phyloP scores from a whole-genome alignment of 2,329 filamentous ascomycete genomes.

The Talaromyces sp. region DNA sequence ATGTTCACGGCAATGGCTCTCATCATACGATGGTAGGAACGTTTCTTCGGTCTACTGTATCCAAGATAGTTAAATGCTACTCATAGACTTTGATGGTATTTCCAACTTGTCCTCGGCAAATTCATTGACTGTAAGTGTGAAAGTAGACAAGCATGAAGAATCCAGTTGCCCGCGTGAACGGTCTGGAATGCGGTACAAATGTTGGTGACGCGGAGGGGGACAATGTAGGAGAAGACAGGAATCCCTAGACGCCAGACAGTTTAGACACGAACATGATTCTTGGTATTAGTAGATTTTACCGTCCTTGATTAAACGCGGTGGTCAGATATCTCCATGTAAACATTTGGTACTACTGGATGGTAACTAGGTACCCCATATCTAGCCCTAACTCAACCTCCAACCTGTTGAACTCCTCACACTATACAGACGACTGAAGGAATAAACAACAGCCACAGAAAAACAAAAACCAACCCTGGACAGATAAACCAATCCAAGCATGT shows the following conservation, averaged over 20 bases:
- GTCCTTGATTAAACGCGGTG: not conserved
- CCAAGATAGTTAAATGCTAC: no score
- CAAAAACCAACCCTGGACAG: not conserved
- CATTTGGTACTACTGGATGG: no score
- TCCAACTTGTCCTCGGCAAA: no score
- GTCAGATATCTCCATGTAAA: not conserved
- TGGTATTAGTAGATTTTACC: no score
- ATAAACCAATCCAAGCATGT: not conserved
- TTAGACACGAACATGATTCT: not conserved
- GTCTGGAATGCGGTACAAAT: conserved; percentile 10
- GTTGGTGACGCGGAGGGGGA: not conserved
- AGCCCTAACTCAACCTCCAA: not conserved
- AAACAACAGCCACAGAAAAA: not conserved
- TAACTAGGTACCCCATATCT: not conserved
- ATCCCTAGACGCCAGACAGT: not conserved
- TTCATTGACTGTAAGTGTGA: no score
- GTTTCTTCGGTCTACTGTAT: no score
- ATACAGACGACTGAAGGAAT: not conserved
- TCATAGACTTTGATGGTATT: no score
- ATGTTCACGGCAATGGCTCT: not conserved
- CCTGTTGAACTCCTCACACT: not conserved
- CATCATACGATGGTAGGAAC: not conserved
- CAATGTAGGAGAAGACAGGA: conserved; percentile 4
- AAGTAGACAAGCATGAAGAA: not conserved
- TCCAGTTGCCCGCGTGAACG: conserved; percentile 15